Evolutionary conservation across 345 rosid genomes (phyloP).

Genomic region (Turnera subulata): DNA sequence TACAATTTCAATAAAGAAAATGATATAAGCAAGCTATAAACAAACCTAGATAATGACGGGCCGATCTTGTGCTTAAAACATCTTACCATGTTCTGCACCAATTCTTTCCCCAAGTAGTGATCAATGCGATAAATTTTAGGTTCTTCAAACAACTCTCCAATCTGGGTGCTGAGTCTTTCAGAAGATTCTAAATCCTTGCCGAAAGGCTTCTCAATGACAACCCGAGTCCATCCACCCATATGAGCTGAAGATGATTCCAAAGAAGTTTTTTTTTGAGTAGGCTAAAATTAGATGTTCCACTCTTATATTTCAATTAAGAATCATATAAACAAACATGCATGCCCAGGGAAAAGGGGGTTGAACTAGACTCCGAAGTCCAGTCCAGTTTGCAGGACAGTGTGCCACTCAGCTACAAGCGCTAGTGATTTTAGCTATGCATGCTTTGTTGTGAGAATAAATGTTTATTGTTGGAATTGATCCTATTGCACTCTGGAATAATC

Average conservation of each 20-base stretch:
- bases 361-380: background rate
- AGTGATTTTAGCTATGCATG: no score
- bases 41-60: no score
- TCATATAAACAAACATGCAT: conserved; percentile 6
- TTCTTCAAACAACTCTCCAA: conserved; percentile 88
- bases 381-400: no score
- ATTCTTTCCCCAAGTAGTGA: conserved; percentile 94
- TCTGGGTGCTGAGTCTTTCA: conserved; percentile 76
- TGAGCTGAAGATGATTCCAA: conserved; percentile 46
- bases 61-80: conserved; percentile 6
- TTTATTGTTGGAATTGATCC: no score
- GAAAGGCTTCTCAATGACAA: conserved; percentile 96
- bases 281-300: background rate
- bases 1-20: conserved; percentile 29
- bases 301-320: background rate
- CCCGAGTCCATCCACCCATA: conserved; percentile 94
- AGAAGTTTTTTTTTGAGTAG: background rate
- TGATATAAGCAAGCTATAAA: conserved; percentile 13
- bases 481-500: no score
- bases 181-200: conserved; percentile 86
- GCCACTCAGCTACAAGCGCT: no score
- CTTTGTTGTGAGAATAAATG: no score
- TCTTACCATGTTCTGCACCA: conserved; percentile 94
- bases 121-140: conserved; percentile 90
- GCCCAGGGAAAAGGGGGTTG: background rate